Percentiles rank a stretch among this genome's conserved stretches.
Evolutionary conservation across 2,329 filamentous ascomycete species (phyloP).

Genomic region (Dendryphion nanum): DNA sequence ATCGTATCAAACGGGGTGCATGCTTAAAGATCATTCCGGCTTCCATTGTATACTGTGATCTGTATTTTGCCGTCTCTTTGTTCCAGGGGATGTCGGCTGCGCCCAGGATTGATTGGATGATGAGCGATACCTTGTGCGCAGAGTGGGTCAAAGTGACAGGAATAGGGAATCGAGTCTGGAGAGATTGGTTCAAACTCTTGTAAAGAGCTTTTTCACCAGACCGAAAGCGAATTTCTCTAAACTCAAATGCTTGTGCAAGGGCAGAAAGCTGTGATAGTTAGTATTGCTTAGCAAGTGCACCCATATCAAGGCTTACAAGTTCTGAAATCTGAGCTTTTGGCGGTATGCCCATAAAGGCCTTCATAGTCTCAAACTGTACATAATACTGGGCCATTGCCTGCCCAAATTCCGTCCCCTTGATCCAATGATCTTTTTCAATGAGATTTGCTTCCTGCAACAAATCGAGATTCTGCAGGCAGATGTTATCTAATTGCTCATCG

Average conservation of each 20-base stretch:
- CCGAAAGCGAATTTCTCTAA: constrained; percentile 70
- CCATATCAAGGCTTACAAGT: constrained; percentile 55
- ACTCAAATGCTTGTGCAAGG: constrained; percentile 69
- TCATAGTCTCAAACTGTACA: constrained; percentile 78
- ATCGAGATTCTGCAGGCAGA: constrained; percentile 67
- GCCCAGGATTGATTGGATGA: constrained; percentile 75
- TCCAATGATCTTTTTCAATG: constrained; percentile 48
- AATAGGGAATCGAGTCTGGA: constrained; percentile 68
- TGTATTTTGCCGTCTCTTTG: constrained; percentile 57
- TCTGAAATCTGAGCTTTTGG: constrained; percentile 61
- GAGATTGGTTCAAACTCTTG: constrained; percentile 68
- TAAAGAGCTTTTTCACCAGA: constrained; percentile 67
- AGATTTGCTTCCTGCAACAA: constrained; percentile 62
- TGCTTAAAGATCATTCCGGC: constrained; percentile 65
- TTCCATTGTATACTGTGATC: constrained; percentile 59
- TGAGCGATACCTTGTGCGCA: constrained; percentile 73
- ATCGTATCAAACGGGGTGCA: constrained; percentile 68
- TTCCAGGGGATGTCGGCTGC: constrained; percentile 55
- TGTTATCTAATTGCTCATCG: constrained; percentile 65
- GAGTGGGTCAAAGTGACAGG: constrained; percentile 64
- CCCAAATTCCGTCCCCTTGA: constrained; percentile 70
- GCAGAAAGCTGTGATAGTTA: constrained; percentile 58
- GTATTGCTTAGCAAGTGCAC: constrained; percentile 5
- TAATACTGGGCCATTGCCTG: constrained; percentile 82
- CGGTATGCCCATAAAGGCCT: constrained; percentile 62